Conservation (phyloP, 2,329 filamentous ascomycete genomes). For the Diplocarpon rosae region DNA sequence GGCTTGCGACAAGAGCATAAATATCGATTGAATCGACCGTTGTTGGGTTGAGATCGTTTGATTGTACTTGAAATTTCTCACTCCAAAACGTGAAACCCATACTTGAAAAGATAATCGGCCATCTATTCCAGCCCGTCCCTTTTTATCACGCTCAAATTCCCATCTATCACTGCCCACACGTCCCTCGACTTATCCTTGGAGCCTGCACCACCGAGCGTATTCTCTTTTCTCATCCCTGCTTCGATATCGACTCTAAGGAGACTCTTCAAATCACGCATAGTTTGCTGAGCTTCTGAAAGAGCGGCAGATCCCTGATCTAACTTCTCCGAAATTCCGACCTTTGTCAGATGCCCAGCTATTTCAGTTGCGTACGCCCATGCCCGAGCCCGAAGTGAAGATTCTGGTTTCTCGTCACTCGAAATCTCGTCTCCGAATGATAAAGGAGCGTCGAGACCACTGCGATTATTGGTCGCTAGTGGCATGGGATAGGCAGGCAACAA, state of each 20-base stretch:
- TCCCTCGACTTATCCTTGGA: conserved; percentile 7
- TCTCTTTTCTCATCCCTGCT: neutral
- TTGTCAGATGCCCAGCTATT: conserved; percentile 45
- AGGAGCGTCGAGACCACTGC: conserved; percentile 24
- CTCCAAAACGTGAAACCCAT: neutral
- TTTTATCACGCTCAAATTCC: conserved; percentile 25
- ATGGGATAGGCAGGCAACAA: conserved; percentile 43
- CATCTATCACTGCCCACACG: conserved; percentile 26
- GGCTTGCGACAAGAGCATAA: no score
- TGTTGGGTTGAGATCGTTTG: no score
- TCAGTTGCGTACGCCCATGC: conserved; percentile 52
- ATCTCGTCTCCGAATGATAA: conserved; percentile 37
- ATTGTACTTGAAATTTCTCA: no score
- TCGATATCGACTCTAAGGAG: conserved; percentile 32
- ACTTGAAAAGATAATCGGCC: neutral
- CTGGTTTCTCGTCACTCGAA: conserved; percentile 29
- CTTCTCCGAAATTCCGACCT: conserved; percentile 47
- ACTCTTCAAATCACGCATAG: conserved; percentile 38
- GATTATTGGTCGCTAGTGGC: conserved; percentile 24
- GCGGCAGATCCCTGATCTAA: conserved; percentile 47
- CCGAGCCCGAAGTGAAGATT: conserved; percentile 35
- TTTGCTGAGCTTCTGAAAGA: conserved; percentile 40
- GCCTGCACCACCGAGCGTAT: neutral
- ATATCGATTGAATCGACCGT: no score
- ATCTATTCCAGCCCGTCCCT: conserved; percentile 3